Conservation (phyloP, 495 filamentous ascomycete genomes). For the Aspergillus carlsbadensis region DNA sequence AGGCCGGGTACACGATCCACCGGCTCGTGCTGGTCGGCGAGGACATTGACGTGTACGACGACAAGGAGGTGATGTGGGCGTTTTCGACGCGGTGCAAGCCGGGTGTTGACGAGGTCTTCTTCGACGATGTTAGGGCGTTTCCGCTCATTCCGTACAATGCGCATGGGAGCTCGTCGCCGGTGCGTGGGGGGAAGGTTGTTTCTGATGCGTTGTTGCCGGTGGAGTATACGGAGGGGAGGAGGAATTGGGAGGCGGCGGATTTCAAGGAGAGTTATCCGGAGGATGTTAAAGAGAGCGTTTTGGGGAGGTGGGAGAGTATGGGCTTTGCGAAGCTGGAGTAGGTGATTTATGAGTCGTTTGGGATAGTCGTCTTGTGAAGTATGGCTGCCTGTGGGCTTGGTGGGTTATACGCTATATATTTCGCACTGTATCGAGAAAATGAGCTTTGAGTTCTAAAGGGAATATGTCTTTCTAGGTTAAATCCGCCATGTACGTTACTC, state of each 20-base stretch:
- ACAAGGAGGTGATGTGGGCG: slow-evolving; percentile 43
- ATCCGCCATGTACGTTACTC: too few relatives aligned
- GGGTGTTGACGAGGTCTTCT: slow-evolving; percentile 34
- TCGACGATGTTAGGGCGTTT: slow-evolving; percentile 39
- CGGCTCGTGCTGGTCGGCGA: slow-evolving; percentile 38
- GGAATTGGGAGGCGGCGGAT: slow-evolving; percentile 32
- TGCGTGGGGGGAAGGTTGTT: slow-evolving; percentile 39
- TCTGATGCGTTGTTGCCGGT: slow-evolving; percentile 36
- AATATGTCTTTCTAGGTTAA: too few relatives aligned
- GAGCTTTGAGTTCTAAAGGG: too few relatives aligned
- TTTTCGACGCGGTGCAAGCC: slow-evolving; percentile 42
- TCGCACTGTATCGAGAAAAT: too few relatives aligned
- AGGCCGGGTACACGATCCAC: slow-evolving; percentile 39
- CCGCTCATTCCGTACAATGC: slow-evolving; percentile 41
- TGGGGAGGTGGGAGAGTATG: slow-evolving; percentile 32
- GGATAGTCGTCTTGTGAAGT: too few relatives aligned
- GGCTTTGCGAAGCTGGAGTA: slow-evolving; percentile 29
- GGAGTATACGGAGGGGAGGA: slow-evolving; percentile 32
- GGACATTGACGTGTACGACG: slow-evolving; percentile 39
- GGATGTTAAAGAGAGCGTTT: slow-evolving; percentile 33
- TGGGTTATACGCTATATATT: too few relatives aligned
- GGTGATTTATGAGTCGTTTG: background rate
- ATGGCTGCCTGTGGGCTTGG: too few relatives aligned
- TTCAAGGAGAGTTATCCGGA: slow-evolving; percentile 37
- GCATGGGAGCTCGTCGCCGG: slow-evolving; percentile 27